Base-by-base conservation (phyloP, 2,329 filamentous ascomycete genomes). In the Monosporascus sp. region DNA sequence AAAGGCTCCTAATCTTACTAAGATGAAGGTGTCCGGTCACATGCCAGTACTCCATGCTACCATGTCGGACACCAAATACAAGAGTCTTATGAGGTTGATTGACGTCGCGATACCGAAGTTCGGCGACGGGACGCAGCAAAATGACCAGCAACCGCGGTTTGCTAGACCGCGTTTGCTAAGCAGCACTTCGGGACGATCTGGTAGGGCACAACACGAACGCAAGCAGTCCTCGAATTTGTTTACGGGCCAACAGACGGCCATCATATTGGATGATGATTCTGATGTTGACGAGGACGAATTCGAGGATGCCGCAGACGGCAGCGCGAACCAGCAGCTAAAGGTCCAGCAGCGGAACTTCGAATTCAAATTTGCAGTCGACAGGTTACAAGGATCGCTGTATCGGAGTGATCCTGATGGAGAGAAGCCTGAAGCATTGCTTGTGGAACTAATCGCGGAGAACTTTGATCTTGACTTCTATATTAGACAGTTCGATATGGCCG, bases 1-100 rank as follows among this genome's bases (percentile, higher is more conserved):
- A 0, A 97, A 97, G 67, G 90, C 90, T 1, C 88, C 93, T 0
- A 95, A 97, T 58, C 75, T 99, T 48, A 95, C 94, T 15, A 94
- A 94, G 64, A 86, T 97, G 60, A 88, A 90, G 55, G 84, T 99
- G 37, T 95, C 91, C 1, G 94, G 94, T 2, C 90, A 95, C 62
- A 77, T 99, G 50, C 94, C 95, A 0, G 85, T 97, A 50, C 78
- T 99, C 1, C 93, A 97, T 68, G 94, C 89, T 11, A 89, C 89
- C 0, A 86, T 95, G 38, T 97, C 94, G 0, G 95, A 99, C 63
- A 85, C 85, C 38, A 99, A 99, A 68, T 99, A 99, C 76, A 99
- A 97, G 74, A 92, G 84, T 46, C 70, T 99, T 55, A 99, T 99
- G 94, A 92, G 85, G 63, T 79, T 99, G 44, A 93, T 99, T 56